Evolutionary conservation across 2,329 filamentous ascomycete genomes (phyloP).

Genomic region (Aspergillus costaricaensis): DNA sequence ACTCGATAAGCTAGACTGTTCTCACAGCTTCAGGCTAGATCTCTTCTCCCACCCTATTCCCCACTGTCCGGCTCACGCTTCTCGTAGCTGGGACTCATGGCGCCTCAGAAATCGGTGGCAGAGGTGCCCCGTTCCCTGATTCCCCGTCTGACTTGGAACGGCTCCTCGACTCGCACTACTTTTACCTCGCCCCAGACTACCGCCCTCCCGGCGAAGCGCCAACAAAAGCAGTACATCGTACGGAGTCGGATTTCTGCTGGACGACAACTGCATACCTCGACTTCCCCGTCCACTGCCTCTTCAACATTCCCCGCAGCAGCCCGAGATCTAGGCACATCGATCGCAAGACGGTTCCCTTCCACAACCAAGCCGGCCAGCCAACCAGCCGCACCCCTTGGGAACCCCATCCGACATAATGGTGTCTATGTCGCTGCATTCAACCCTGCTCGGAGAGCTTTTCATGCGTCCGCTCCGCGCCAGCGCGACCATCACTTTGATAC

Average conservation of each 20-base stretch:
- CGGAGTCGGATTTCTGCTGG: constrained; percentile 26
- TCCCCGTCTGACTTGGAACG: constrained; percentile 46
- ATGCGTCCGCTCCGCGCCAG: constrained; percentile 61
- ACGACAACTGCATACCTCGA: constrained; percentile 24
- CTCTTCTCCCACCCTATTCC: background rate
- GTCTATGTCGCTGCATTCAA: constrained; percentile 50
- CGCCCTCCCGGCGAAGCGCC: constrained; percentile 25
- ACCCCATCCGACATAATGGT: constrained; percentile 49
- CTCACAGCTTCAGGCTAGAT: background rate
- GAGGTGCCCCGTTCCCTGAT: constrained; percentile 48
- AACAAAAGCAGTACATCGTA: constrained; percentile 25
- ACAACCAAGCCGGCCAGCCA: constrained; percentile 11
- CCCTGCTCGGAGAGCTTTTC: constrained; percentile 54
- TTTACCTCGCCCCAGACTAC: constrained; percentile 31
- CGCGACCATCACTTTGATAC: constrained; percentile 98
- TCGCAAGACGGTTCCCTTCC: constrained; percentile 25
- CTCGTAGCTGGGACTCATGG: constrained; percentile 34
- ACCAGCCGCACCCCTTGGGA: constrained; percentile 21
- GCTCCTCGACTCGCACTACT: constrained; percentile 36
- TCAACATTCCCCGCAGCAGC: constrained; percentile 10
- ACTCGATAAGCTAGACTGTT: background rate
- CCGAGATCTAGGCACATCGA: constrained; percentile 19
- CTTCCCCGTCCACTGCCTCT: constrained; percentile 16
- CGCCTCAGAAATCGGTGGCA: constrained; percentile 43
- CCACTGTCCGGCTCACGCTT: background rate